Evolutionary conservation across 345 rosid species (phyloP).

Genomic region (Hypericum perforatum): DNA sequence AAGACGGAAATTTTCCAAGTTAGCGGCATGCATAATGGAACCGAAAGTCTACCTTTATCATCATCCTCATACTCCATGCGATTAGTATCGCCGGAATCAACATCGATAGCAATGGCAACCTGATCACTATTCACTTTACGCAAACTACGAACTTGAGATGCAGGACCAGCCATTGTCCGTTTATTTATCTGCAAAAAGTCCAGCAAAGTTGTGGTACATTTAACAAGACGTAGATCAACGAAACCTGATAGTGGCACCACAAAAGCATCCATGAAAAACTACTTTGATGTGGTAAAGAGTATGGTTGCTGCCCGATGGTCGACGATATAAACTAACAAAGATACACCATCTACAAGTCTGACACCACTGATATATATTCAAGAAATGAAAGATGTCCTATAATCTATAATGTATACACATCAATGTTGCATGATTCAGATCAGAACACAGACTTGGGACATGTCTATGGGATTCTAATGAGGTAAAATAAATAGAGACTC

Average conservation of each 20-base stretch:
- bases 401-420: no score
- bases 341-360: no score
- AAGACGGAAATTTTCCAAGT: neutral
- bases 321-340: no score
- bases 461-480: no score
- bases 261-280: no score
- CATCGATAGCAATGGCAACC: slow-evolving; percentile 76
- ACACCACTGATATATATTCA: no score
- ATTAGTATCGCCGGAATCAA: slow-evolving; percentile 30
- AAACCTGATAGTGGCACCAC: neutral
- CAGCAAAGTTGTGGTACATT: slow-evolving; percentile 4
- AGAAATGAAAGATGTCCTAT: no score
- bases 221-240: neutral
- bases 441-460: no score
- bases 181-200: slow-evolving; percentile 51
- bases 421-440: no score
- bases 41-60: slow-evolving; percentile 56
- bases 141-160: slow-evolving; percentile 80
- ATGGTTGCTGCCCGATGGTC: no score
- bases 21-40: no score
- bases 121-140: slow-evolving; percentile 83
- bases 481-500: slow-evolving; percentile 20
- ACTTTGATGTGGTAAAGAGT: no score
- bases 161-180: slow-evolving; percentile 43
- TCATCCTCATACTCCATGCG: slow-evolving; percentile 83